Percentiles rank a stretch among this genome's conserved stretches.
Evolutionary conservation across 306 rosid species (phyloP).

Genomic region (Comarum palustre): DNA sequence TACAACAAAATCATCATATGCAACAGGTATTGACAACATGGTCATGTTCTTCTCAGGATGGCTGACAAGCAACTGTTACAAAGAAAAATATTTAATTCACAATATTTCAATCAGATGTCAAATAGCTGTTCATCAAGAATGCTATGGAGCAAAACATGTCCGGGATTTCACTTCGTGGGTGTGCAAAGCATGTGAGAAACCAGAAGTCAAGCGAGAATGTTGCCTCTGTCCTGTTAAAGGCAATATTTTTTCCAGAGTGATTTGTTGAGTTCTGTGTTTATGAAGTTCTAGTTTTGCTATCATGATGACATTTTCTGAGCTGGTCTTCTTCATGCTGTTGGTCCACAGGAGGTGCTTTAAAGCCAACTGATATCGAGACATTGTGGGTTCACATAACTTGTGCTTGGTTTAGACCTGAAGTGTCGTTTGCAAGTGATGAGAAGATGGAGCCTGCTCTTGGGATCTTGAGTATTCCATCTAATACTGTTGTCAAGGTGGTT

Average conservation of each 20-base stretch:
- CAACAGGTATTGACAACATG: slow-evolving; percentile 58
- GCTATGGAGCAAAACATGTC: slow-evolving; percentile 96
- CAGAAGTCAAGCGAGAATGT: slow-evolving; percentile 83
- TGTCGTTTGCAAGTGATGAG: slow-evolving; percentile 91
- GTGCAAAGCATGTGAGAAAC: slow-evolving; percentile 95
- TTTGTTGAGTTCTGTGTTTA: neutral
- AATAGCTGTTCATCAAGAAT: slow-evolving; percentile 99
- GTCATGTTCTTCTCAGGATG: slow-evolving; percentile 15
- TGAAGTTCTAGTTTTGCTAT: slow-evolving; percentile 12
- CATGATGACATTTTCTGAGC: slow-evolving; percentile 20
- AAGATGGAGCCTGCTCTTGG: slow-evolving; percentile 99
- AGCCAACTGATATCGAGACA: slow-evolving; percentile 89
- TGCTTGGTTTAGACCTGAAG: slow-evolving; percentile 99
- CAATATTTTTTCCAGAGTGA: slow-evolving; percentile 13
- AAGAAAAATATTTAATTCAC: neutral
- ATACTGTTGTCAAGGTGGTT: slow-evolving; percentile 92
- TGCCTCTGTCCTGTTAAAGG: slow-evolving; percentile 99
- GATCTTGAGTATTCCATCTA: slow-evolving; percentile 93
- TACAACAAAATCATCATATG: slow-evolving; percentile 96
- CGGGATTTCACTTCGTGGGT: slow-evolving; percentile 94
- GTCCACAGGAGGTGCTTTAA: slow-evolving; percentile 87
- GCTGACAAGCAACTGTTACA: neutral
- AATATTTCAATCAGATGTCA: slow-evolving; percentile 67
- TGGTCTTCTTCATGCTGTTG: slow-evolving; percentile 19
- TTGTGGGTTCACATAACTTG: slow-evolving; percentile 99